Conservation (phyloP, 495 filamentous ascomycete genomes). For the Neurospora cerealis region DNA sequence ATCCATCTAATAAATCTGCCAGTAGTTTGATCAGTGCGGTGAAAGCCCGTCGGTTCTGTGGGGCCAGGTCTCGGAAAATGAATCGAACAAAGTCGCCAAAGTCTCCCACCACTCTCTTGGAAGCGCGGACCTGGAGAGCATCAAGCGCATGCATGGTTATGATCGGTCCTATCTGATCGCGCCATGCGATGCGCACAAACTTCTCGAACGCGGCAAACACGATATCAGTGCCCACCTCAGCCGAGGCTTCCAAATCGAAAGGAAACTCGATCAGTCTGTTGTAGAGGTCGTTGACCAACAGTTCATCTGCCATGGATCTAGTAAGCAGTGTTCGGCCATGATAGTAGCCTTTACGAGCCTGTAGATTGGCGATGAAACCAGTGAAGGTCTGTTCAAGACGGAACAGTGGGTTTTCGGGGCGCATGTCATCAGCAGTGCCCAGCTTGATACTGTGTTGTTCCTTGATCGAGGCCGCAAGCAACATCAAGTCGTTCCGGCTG, state of each 20-base stretch:
- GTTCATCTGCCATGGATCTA: slow-evolving; percentile 62
- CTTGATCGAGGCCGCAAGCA: slow-evolving; percentile 35
- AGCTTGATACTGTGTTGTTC: slow-evolving; percentile 38
- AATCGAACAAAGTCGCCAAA: slow-evolving; percentile 80
- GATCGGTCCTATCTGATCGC: slow-evolving; percentile 75
- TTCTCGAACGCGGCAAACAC: slow-evolving; percentile 91
- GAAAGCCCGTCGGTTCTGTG: slow-evolving; percentile 86
- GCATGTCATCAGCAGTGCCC: slow-evolving; percentile 30
- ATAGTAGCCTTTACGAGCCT: slow-evolving; percentile 75
- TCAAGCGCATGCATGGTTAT: slow-evolving; percentile 55
- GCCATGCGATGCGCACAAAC: slow-evolving; percentile 84
- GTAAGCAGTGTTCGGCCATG: slow-evolving; percentile 63
- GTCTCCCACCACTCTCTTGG: slow-evolving; percentile 61
- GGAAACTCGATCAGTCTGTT: slow-evolving; percentile 78
- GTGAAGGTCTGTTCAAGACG: slow-evolving; percentile 79
- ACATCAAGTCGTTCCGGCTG: slow-evolving; percentile 34
- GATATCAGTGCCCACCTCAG: slow-evolving; percentile 75
- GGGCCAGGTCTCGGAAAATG: slow-evolving; percentile 68
- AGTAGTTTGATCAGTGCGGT: slow-evolving; percentile 75
- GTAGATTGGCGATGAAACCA: slow-evolving; percentile 72
- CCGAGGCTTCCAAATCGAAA: slow-evolving; percentile 58
- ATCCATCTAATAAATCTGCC: slow-evolving; percentile 84
- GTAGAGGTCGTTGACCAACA: slow-evolving; percentile 82
- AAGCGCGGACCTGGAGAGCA: slow-evolving; percentile 62
- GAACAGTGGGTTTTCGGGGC: slow-evolving; percentile 46